Evolutionary conservation across 805 yeast species (phyloP), one percentile per base, ranked within the genome.

Genomic region (Cyberlindnera maritima): DNA sequence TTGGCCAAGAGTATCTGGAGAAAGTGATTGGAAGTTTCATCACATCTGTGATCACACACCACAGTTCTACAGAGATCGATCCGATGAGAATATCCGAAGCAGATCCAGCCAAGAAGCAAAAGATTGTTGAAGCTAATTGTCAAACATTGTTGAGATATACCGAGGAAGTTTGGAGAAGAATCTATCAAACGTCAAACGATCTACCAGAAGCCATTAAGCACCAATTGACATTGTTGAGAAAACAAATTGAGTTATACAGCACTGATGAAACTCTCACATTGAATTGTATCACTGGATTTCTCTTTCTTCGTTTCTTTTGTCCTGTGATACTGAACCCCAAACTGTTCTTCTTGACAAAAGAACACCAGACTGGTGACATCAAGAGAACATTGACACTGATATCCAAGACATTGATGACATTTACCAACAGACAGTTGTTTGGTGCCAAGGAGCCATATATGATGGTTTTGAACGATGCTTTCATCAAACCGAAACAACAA

Each of bases 321-420:
- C 98, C 99, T 0, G 96, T 96, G 0, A 77, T 92, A 25, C 67
- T 94, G 60, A 91, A 89, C 58, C 99, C 99, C 0, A 89, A 88
- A 58, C 65, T 91, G 41, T 90, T 89, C 63, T 81, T 83, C 50
- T 69, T 94, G 41, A 79, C 88, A 0, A 75, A 78, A 43, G 72
- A 77, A 32, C 92, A 87, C 55, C 88, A 89, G 49, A 74, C 81
- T 9, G 88, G 90, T 2, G 72, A 73, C 11, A 73, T 82, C 2
- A 91, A 89, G 53, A 73, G 96, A 49, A 85, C 96, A 0, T 66
- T 92, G 39, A 89, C 96, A 0, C 66, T 91, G 19, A 71, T 91
- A 5, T 89, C 97, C 10, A 92, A 92, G 61, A 74, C 84, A 6
- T 62, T 92, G 29, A 75, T 91, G 64, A 85, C 86, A 25, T 75